A percentile compares a stretch with the other conserved stretches of the same genome.
Evolutionary conservation across 2,329 filamentous ascomycete genomes (phyloP).

Genomic region (Paecilomyces fulvus): DNA sequence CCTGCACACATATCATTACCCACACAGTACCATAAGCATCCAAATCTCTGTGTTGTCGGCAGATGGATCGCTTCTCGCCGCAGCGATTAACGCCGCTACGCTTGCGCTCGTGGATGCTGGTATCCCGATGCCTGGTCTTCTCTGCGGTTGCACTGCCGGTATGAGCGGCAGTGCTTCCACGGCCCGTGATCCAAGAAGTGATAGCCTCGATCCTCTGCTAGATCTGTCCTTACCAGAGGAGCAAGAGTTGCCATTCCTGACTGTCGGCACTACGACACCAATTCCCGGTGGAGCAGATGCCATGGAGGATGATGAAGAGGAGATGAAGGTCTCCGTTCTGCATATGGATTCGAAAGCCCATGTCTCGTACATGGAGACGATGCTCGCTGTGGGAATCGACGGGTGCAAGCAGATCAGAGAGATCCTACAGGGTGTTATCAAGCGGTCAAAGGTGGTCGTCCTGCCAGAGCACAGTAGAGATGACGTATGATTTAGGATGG

Average conservation of each 20-base stretch:
- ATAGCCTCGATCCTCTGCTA: constrained; percentile 35
- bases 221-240: constrained; percentile 39
- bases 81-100: constrained; percentile 83
- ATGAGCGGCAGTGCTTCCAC: constrained; percentile 44
- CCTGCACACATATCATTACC: constrained; percentile 80
- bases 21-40: constrained; percentile 74
- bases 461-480: neutral
- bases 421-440: constrained; percentile 72
- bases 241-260: constrained; percentile 79
- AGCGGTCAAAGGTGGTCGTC: constrained; percentile 34
- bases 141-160: constrained; percentile 80
- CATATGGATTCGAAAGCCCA: constrained; percentile 87
- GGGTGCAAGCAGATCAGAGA: constrained; percentile 79
- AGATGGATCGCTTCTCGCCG: constrained; percentile 82
- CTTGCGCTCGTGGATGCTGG: constrained; percentile 90
- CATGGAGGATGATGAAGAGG: constrained; percentile 36
- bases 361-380: constrained; percentile 69
- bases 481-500: constrained; percentile 1
- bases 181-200: constrained; percentile 30
- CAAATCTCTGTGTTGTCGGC: constrained; percentile 80
- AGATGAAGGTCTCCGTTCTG: constrained; percentile 61
- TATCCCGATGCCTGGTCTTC: constrained; percentile 88
- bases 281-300: constrained; percentile 47
- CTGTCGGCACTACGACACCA: constrained; percentile 59
- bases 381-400: constrained; percentile 87